Evolutionary conservation across 1,284 basidiomycete species (phyloP).

Genomic region (Apiotrichum akiyoshidainum): DNA sequence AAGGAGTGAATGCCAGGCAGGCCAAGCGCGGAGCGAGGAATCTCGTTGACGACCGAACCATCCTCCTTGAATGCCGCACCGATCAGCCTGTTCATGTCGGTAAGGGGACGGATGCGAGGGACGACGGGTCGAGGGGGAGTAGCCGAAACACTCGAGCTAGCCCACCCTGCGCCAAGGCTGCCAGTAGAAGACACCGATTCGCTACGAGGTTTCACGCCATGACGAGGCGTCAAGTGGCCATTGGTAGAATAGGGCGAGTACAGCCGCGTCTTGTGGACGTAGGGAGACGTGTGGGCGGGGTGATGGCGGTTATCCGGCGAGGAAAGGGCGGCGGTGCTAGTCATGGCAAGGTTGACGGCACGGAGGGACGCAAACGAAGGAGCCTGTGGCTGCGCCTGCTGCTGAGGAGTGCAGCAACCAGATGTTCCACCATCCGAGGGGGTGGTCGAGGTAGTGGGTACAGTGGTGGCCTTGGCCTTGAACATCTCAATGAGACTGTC

Average conservation of each 20-base stretch:
- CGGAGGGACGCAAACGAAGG: conserved; percentile 3
- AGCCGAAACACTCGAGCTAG: background rate
- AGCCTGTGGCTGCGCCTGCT: background rate
- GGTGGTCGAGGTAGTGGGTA: conserved; percentile 6
- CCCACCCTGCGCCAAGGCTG: conserved; percentile 1
- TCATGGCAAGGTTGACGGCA: conserved; percentile 12
- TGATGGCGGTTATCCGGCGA: conserved; percentile 42
- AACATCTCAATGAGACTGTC: conserved; percentile 38
- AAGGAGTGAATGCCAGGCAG: conserved; percentile 44
- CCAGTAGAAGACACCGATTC: conserved; percentile 16
- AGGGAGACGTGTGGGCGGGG: conserved; percentile 43
- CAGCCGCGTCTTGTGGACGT: conserved; percentile 50
- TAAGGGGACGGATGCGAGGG: conserved; percentile 33
- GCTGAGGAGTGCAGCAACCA: conserved; percentile 17
- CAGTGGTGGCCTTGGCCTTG: conserved; percentile 26
- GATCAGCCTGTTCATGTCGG: conserved; percentile 42
- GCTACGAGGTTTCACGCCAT: conserved; percentile 19
- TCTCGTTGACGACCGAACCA: conserved; percentile 32
- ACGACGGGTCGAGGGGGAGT: conserved; percentile 9
- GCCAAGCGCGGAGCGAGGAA: conserved; percentile 42
- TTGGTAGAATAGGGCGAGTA: conserved; percentile 48
- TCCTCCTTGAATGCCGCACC: conserved; percentile 44
- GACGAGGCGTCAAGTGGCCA: conserved; percentile 26
- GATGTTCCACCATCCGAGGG: conserved; percentile 6
- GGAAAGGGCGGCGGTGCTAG: conserved; percentile 16